Percentiles rank a stretch among this genome's conserved stretches.
Evolutionary conservation across 176 grass and related monocot species (phyloP).

Genomic region (Leersia perrieri): DNA sequence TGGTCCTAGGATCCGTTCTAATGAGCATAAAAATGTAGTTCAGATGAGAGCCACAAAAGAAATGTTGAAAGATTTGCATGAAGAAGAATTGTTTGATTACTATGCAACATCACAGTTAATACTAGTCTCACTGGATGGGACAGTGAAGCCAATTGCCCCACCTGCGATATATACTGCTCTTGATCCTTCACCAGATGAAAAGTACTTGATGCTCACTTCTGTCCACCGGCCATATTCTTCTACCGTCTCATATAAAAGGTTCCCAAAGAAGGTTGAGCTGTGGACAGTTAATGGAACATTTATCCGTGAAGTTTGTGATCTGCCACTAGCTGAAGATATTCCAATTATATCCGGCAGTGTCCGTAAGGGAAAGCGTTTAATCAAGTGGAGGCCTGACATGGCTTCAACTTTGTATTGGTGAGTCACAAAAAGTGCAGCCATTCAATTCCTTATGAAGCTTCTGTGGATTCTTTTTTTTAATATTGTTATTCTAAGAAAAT

Average conservation of each 20-base stretch:
- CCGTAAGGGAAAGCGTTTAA: conserved; percentile 70
- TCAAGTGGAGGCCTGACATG: conserved; percentile 79
- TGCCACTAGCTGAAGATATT: conserved; percentile 88
- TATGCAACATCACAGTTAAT: conserved; percentile 72
- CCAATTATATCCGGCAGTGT: conserved; percentile 73
- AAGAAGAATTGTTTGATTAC: conserved; percentile 74
- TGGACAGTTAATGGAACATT: conserved; percentile 70
- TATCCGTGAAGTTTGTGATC: conserved; percentile 73
- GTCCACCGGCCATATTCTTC: conserved; percentile 77
- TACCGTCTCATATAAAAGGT: conserved; percentile 69
- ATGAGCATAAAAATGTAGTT: conserved; percentile 64
- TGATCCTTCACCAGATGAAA: conserved; percentile 79
- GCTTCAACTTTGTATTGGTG: conserved; percentile 84
- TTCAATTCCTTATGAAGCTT: background rate
- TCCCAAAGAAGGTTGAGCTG: conserved; percentile 76
- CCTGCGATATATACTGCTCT: conserved; percentile 72
- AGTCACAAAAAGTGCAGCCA: background rate
- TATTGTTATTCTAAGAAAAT: background rate
- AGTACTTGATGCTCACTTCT: conserved; percentile 60
- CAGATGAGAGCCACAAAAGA: conserved; percentile 70
- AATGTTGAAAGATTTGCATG: conserved; percentile 72
- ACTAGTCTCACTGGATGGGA: conserved; percentile 58
- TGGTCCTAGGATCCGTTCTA: conserved; percentile 76
- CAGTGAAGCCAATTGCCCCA: conserved; percentile 42
- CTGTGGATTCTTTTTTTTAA: no score